A percentile compares a stretch with the other conserved stretches of the same genome.
Conservation (phyloP, 1,284 basidiomycete genomes). For the Pseudozyma tsukubaensis region DNA sequence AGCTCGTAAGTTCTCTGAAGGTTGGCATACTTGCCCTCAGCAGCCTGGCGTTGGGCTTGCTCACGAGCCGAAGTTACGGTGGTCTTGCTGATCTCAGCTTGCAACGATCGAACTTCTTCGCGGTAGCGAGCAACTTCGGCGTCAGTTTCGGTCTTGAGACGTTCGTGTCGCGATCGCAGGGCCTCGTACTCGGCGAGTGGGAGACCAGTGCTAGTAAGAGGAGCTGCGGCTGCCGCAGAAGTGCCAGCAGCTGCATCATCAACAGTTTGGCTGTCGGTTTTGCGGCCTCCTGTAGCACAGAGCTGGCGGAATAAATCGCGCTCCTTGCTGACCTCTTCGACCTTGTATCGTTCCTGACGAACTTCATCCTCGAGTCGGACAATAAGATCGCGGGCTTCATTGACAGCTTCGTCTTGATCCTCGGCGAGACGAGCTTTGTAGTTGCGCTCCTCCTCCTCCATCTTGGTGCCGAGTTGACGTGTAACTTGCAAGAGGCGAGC, state of each 20-base stretch:
- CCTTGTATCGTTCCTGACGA: constrained; percentile 77
- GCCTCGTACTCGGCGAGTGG: constrained; percentile 46
- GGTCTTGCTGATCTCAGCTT: constrained; percentile 70
- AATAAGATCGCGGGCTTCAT: constrained; percentile 87
- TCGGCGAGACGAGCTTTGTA: constrained; percentile 62
- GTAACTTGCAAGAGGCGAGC: constrained; percentile 85
- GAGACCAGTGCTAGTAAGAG: constrained; percentile 9
- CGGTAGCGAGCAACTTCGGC: constrained; percentile 77
- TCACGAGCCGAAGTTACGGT: constrained; percentile 71
- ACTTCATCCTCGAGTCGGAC: constrained; percentile 81
- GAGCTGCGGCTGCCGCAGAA: neutral
- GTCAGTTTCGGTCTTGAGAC: constrained; percentile 81
- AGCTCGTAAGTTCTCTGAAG: constrained; percentile 64
- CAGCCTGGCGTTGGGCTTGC: constrained; percentile 58
- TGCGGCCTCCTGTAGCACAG: constrained; percentile 70
- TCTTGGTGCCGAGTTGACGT: constrained; percentile 73
- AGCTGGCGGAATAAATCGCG: constrained; percentile 85
- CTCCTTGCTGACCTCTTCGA: constrained; percentile 85
- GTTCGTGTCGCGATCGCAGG: constrained; percentile 72
- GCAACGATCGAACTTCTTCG: constrained; percentile 79
- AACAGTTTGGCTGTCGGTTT: constrained; percentile 12
- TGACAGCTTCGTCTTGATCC: constrained; percentile 83
- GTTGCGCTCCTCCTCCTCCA: constrained; percentile 69
- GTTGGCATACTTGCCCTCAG: constrained; percentile 70
- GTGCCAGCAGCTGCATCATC: constrained; percentile 12